Percentiles rank a stretch among this genome's conserved stretches.
Evolutionary conservation across 805 yeast species (phyloP).

Genomic region (Zygosaccharomyces bailii): DNA sequence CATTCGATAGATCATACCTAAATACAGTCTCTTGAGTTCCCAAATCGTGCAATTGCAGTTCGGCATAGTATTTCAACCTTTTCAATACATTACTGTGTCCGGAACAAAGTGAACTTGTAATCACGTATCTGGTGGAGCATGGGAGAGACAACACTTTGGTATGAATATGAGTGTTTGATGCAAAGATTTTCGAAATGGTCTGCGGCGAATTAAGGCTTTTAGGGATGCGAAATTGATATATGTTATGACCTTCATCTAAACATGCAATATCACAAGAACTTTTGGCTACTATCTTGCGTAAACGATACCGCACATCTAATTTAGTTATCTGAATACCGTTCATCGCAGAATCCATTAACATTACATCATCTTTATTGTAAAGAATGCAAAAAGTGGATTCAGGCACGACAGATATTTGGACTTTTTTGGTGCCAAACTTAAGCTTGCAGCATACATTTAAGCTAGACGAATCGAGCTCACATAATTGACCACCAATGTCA

Average conservation of each 20-base stretch:
- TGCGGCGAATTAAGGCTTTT: background rate
- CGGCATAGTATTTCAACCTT: slow-evolving; percentile 8
- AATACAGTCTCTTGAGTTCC: slow-evolving; percentile 8
- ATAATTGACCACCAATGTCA: slow-evolving; percentile 21
- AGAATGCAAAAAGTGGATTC: slow-evolving; percentile 7
- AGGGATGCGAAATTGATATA: slow-evolving; percentile 7
- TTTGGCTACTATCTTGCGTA: slow-evolving; percentile 6
- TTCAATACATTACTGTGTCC: slow-evolving; percentile 9
- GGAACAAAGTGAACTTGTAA: slow-evolving; percentile 15
- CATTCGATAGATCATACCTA: slow-evolving; percentile 14
- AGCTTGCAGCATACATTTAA: slow-evolving; percentile 5
- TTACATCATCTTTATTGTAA: slow-evolving; percentile 12
- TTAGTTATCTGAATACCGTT: slow-evolving; percentile 3
- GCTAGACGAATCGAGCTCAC: slow-evolving; percentile 10
- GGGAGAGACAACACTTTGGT: slow-evolving; percentile 18
- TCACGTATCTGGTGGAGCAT: slow-evolving; percentile 18
- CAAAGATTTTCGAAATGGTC: slow-evolving; percentile 2
- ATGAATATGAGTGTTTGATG: slow-evolving; percentile 9
- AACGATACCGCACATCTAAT: slow-evolving; percentile 1
- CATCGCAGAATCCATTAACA: slow-evolving; percentile 5
- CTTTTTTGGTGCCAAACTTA: slow-evolving; percentile 13
- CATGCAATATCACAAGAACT: slow-evolving; percentile 1
- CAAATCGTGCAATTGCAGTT: slow-evolving; percentile 20
- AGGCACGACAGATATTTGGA: slow-evolving; percentile 12
- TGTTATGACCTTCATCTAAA: slow-evolving; percentile 2